A percentile compares a stretch with the other conserved stretches of the same genome.
phyloP scores from a whole-genome alignment of 2,329 filamentous ascomycete genomes.

The Aspergillus ustus region DNA sequence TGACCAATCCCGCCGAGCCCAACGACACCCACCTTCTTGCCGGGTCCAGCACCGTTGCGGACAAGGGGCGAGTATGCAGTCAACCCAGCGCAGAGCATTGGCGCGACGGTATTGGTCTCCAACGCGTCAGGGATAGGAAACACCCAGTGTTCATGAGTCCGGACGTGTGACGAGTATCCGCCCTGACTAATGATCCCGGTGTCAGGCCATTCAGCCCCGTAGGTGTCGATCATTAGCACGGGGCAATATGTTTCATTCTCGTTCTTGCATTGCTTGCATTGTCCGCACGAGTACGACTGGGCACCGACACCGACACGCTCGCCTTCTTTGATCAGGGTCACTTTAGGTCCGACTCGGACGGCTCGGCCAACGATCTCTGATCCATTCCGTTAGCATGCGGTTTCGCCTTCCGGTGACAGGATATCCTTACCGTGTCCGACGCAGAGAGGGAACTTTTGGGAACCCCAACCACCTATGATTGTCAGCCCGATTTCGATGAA shows the following conservation, averaged over 20 bases:
- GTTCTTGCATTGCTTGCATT: conserved; percentile 68
- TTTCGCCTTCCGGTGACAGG: not conserved
- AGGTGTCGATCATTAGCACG: conserved; percentile 56
- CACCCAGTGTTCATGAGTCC: conserved; percentile 76
- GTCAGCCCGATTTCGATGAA: conserved; percentile 7
- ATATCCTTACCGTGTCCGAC: conserved; percentile 53
- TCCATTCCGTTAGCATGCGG: not conserved
- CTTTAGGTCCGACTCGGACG: conserved; percentile 68
- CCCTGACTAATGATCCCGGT: conserved; percentile 69
- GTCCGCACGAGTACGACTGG: conserved; percentile 67
- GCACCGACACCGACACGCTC: conserved; percentile 72
- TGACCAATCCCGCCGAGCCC: conserved; percentile 69
- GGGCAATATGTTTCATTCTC: conserved; percentile 72
- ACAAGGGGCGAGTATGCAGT: conserved; percentile 79
- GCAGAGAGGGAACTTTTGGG: conserved; percentile 56
- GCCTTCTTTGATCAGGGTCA: conserved; percentile 64
- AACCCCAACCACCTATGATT: conserved; percentile 56
- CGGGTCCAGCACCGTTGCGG: conserved; percentile 73
- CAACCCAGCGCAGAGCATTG: conserved; percentile 83
- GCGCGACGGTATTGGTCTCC: conserved; percentile 64
- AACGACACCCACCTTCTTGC: conserved; percentile 52
- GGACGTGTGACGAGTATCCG: conserved; percentile 70
- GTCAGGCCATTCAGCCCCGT: conserved; percentile 59
- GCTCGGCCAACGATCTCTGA: conserved; percentile 72
- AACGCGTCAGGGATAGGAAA: conserved; percentile 74